Evolutionary conservation across 192 early-diverging fungal species (phyloP), one percentile per base, ranked within the genome.

Genomic region (Entomortierella lignicola): DNA sequence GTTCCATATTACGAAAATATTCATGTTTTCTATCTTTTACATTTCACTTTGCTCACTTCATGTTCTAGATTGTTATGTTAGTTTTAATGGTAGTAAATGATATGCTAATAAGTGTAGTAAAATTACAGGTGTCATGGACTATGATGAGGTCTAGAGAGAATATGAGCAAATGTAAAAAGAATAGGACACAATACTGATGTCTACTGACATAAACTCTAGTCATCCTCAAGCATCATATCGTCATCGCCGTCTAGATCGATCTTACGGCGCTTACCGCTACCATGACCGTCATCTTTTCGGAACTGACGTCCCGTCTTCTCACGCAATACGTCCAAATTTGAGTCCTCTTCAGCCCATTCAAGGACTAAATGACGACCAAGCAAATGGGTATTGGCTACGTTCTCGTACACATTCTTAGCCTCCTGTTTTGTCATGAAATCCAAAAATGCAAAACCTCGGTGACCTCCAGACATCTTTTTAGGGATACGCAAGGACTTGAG

Each of bases 361-460:
- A 98, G 85, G 8, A 99, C 96, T 74, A 99, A 77, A 77, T 98
- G 98, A 27, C 98, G 91, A 63, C 98, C 98, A 62, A 97, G 96
- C 86, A 99, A 91, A 87, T 99, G 98, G 42, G 96, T 99, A 68
- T 89, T 90, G 52, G 88, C 84, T 74, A 99, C 89, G 18, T 93
- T 86, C 51, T 94, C 91, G 81, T 92, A 91, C 11, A 95, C 98
- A 70, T 90, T 89, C 82, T 93, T 89, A 34, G 98, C 98, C 80
- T 98, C 96, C 74, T 97, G 94, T 70, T 93, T 92, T 8, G 98
- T 99, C 60, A 97, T 84, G 80, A 97, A 98, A 77, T 99, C 98
- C 66, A 98, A 90, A 87, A 99, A 99, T 52, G 94, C 95, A 84
- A 99, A 99, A 73, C 98, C 98, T 53, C 98, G 96, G 66, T 97